A percentile compares a stretch with the other conserved stretches of the same genome.
phyloP scores from a whole-genome alignment of 2,329 filamentous ascomycete genomes.

The Fusarium sp. region DNA sequence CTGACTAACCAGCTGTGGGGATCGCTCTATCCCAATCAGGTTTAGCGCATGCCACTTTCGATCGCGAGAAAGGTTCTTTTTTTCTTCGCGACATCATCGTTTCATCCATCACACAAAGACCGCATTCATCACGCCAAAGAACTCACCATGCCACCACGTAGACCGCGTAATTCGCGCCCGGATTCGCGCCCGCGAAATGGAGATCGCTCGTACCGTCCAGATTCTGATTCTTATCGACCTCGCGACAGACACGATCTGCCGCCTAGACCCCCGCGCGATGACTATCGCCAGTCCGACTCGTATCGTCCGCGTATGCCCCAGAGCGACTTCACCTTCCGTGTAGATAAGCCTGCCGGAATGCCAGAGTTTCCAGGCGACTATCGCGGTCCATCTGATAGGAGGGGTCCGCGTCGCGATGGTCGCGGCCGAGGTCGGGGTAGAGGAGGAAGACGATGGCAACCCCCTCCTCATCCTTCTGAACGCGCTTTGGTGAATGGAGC shows the following conservation, averaged over 20 bases:
- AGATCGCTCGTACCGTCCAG: slow-evolving; percentile 39
- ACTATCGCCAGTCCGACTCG: slow-evolving; percentile 46
- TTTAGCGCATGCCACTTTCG: slow-evolving; percentile 20
- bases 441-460: slow-evolving; percentile 54
- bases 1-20: slow-evolving; percentile 7
- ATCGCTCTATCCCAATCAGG: not conserved
- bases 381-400: slow-evolving; percentile 36
- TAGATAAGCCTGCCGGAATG: slow-evolving; percentile 67
- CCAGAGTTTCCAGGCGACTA: slow-evolving; percentile 51
- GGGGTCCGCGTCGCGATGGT: slow-evolving; percentile 45
- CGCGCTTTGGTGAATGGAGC: slow-evolving; percentile 65
- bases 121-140: slow-evolving; percentile 3
- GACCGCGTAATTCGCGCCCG: slow-evolving; percentile 29
- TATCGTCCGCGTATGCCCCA: slow-evolving; percentile 55
- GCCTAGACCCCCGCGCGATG: slow-evolving; percentile 38
- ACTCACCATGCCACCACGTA: slow-evolving; percentile 34
- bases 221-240: slow-evolving; percentile 53
- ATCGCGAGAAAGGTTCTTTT: slow-evolving; percentile 37
- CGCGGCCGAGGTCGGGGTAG: slow-evolving; percentile 47
- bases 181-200: slow-evolving; percentile 33
- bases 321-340: slow-evolving; percentile 70
- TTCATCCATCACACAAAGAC: slow-evolving; percentile 18
- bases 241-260: slow-evolving; percentile 43
- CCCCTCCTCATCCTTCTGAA: slow-evolving; percentile 61
- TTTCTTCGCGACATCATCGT: slow-evolving; percentile 38